A percentile compares a stretch with the other conserved stretches of the same genome.
Evolutionary conservation across 805 yeast species (phyloP).

Genomic region (Barnettozyma californica): DNA sequence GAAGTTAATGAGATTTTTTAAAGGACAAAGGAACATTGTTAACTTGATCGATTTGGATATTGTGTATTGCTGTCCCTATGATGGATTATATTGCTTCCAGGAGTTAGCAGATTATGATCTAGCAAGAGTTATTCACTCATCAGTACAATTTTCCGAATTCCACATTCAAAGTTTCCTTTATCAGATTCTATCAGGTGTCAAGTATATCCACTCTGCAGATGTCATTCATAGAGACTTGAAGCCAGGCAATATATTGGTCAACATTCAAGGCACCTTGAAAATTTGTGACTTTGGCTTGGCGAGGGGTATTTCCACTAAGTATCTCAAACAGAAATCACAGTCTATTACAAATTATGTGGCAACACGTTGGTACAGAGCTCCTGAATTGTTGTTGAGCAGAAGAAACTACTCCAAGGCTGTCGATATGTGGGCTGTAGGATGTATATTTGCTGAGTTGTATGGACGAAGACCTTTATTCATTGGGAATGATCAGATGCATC

Average conservation of each 20-base stretch:
- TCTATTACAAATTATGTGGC: conserved; percentile 84
- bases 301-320: conserved; percentile 52
- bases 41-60: conserved; percentile 70
- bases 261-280: conserved; percentile 67
- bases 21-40: conserved; percentile 80
- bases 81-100: conserved; percentile 85
- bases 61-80: conserved; percentile 59
- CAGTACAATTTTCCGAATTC: conserved; percentile 75
- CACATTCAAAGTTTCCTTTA: conserved; percentile 73
- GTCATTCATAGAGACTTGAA: conserved; percentile 90
- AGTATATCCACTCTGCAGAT: conserved; percentile 87
- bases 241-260: conserved; percentile 83
- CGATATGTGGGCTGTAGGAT: conserved; percentile 93
- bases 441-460: conserved; percentile 81
- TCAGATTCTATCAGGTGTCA: conserved; percentile 80
- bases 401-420: conserved; percentile 59
- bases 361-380: conserved; percentile 94
- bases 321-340: conserved; percentile 29
- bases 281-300: conserved; percentile 95
- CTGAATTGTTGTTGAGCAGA: conserved; percentile 70
- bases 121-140: conserved; percentile 71
- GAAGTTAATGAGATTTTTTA: conserved; percentile 72
- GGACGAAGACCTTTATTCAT: conserved; percentile 76
- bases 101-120: conserved; percentile 81
- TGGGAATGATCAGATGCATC: conserved; percentile 70